Percentiles rank a stretch among this genome's conserved stretches.
phyloP scores from a whole-genome alignment of 2,329 filamentous ascomycete species.

The Fusarium coffeatum region DNA sequence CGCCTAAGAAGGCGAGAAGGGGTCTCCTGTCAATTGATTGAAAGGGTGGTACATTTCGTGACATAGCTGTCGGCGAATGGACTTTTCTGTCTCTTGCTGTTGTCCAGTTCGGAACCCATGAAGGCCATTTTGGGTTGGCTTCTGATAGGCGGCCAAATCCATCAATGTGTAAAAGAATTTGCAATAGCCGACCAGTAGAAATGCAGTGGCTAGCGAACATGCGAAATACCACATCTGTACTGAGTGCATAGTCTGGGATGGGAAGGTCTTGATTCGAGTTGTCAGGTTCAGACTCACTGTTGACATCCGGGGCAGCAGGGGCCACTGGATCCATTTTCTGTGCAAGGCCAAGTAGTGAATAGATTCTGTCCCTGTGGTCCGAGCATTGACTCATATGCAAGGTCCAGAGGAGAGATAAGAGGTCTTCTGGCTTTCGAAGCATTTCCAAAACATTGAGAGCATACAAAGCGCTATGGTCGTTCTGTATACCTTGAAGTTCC shows the following conservation, averaged over 20 bases:
- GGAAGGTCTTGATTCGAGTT: too few relatives aligned
- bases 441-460: not conserved
- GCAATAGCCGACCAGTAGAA: fast-evolving
- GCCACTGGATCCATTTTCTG: too few relatives aligned
- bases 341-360: not conserved
- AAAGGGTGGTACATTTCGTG: fast-evolving
- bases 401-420: not conserved
- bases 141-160: not conserved
- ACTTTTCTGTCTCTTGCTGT: too few relatives aligned
- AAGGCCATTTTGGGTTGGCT: not conserved
- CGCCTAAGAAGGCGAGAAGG: too few relatives aligned
- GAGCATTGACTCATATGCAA: not conserved
- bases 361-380: not conserved
- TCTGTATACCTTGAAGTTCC: fast-evolving
- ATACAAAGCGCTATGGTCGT: fast-evolving
- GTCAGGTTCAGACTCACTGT: too few relatives aligned
- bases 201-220: fast-evolving
- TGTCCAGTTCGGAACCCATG: not conserved
- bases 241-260: not conserved
- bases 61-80: fast-evolving
- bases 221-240: not conserved
- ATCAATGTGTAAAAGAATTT: not conserved
- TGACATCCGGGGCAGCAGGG: too few relatives aligned
- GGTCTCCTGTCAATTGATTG: too few relatives aligned
- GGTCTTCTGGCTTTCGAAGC: fast-evolving